These are phyloP conservation scores for Flaveria robusta DNA, from an alignment of 129 eudicot genomes.

Conservation along the genomic window DNA sequence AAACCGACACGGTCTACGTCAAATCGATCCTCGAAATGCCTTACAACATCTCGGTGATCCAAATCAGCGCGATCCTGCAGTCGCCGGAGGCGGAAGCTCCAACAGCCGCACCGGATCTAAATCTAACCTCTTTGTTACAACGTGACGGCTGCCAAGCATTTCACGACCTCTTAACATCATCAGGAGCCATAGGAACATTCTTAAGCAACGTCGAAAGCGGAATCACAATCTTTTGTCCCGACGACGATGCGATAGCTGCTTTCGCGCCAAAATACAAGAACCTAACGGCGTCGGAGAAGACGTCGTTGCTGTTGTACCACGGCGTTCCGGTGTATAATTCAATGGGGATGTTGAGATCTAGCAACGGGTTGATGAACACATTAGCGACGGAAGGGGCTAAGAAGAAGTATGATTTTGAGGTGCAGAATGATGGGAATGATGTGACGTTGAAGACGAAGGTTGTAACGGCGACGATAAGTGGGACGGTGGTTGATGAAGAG, in stretches of 20 bases:
- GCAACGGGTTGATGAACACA: conserved; percentile 80
- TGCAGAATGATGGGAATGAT: conserved; percentile 68
- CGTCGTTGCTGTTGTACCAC: conserved; percentile 65
- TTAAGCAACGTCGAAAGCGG: conserved; percentile 54
- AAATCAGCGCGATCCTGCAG: conserved; percentile 55
- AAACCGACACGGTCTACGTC: conserved; percentile 51
- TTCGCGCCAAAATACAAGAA: conserved; percentile 81
- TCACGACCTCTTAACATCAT: conserved; percentile 42
- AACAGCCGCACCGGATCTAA: conserved; percentile 53
- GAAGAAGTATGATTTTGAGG: conserved; percentile 73
- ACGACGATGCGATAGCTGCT: conserved; percentile 48
- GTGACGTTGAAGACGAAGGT: conserved; percentile 76
- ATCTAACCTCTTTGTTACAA: conserved; percentile 54
- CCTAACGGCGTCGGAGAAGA: conserved; percentile 58
- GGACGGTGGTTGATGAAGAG: conserved; percentile 75
- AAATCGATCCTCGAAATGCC: conserved; percentile 69
- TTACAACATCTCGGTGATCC: conserved; percentile 76
- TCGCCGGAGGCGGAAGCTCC: conserved; percentile 96
- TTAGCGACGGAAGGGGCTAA: conserved; percentile 83
- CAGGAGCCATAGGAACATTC: conserved; percentile 63
- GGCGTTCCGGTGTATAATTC: conserved; percentile 78
- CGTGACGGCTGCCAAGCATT: conserved; percentile 72
- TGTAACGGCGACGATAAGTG: conserved; percentile 62
- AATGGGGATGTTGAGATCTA: conserved; percentile 74
- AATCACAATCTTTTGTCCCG: conserved; percentile 75